phyloP scores from a whole-genome alignment of 31 red algal species.

The Asparagopsis taxiformis region DNA sequence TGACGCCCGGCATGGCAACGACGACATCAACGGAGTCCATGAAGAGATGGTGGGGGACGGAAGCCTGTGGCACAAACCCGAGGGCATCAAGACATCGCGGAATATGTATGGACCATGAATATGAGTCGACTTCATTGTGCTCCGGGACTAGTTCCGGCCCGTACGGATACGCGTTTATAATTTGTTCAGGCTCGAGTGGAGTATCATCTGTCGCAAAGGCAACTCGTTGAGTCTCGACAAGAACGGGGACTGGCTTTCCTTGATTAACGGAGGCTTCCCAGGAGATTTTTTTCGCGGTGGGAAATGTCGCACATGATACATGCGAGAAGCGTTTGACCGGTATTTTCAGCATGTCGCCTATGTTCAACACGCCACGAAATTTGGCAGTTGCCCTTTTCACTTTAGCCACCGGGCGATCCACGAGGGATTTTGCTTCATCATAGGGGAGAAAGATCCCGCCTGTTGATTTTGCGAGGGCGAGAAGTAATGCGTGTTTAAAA shows the following conservation, averaged over 20 bases:
- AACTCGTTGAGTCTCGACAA: conserved; percentile 57
- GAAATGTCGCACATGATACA: conserved; percentile 12
- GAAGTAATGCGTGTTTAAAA: conserved; percentile 16
- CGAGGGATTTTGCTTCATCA: conserved; percentile 16
- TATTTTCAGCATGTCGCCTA: conserved; percentile 45
- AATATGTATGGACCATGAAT: conserved; percentile 52
- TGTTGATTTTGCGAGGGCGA: conserved; percentile 15
- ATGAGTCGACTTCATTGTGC: conserved; percentile 40
- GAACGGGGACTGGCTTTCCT: conserved; percentile 15
- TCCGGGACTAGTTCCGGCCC: conserved; percentile 62
- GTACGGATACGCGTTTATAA: conserved; percentile 57
- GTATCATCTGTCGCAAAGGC: conserved; percentile 51
- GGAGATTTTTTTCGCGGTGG: conserved; percentile 27
- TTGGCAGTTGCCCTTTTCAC: conserved; percentile 47
- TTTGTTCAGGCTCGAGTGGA: conserved; percentile 13
- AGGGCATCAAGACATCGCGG: conserved; percentile 43
- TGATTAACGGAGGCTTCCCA: conserved; percentile 34
- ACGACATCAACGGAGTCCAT: conserved; percentile 58
- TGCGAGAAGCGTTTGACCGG: conserved; percentile 56
- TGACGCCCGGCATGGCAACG: conserved; percentile 34
- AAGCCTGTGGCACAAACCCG: conserved; percentile 49
- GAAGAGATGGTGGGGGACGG: conserved; percentile 38
- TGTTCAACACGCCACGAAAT: conserved; percentile 59
- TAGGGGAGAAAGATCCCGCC: conserved; percentile 23
- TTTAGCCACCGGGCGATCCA: conserved; percentile 36